Evolutionary conservation across 768 basidiomycete species (phyloP).

Genomic region (Naganishia vaughanmartiniae): DNA sequence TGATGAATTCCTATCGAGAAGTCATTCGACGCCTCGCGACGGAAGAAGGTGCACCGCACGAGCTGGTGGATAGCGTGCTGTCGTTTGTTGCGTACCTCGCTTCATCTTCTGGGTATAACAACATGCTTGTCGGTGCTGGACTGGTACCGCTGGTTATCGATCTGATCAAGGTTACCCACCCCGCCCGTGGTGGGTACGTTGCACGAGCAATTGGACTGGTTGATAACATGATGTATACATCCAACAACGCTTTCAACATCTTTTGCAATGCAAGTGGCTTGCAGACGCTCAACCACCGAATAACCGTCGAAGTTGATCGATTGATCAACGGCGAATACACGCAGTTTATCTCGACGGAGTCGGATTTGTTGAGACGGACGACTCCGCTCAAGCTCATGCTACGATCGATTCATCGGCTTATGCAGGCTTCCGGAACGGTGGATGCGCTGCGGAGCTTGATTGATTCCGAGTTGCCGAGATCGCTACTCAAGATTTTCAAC

Average conservation of each 20-base stretch:
- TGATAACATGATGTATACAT: slow-evolving; percentile 88
- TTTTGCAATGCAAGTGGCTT: slow-evolving; percentile 84
- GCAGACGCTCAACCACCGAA: slow-evolving; percentile 76
- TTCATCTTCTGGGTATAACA: slow-evolving; percentile 77
- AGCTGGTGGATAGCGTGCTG: slow-evolving; percentile 68
- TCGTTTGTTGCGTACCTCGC: slow-evolving; percentile 84
- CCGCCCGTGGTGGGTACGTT: slow-evolving; percentile 67
- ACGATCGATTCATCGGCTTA: slow-evolving; percentile 91
- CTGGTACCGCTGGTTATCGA: slow-evolving; percentile 84
- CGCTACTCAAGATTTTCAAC: slow-evolving; percentile 82
- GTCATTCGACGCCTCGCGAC: slow-evolving; percentile 66
- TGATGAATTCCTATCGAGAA: slow-evolving; percentile 83
- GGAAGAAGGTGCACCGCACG: slow-evolving; percentile 46
- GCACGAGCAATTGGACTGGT: slow-evolving; percentile 88
- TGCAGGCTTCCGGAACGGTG: slow-evolving; percentile 83
- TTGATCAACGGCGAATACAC: slow-evolving; percentile 1
- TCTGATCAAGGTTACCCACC: slow-evolving; percentile 72
- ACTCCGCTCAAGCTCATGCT: slow-evolving; percentile 85
- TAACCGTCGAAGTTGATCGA: slow-evolving; percentile 60
- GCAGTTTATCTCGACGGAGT: slow-evolving; percentile 56
- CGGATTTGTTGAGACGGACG: slow-evolving; percentile 69
- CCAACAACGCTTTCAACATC: slow-evolving; percentile 77
- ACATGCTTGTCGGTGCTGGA: slow-evolving; percentile 93
- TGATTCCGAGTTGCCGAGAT: slow-evolving; percentile 78
- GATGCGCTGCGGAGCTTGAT: slow-evolving; percentile 93